These are phyloP conservation scores for Massarina eburnea DNA, from an alignment of 2,329 filamentous ascomycete species.

Conservation along the genomic window DNA sequence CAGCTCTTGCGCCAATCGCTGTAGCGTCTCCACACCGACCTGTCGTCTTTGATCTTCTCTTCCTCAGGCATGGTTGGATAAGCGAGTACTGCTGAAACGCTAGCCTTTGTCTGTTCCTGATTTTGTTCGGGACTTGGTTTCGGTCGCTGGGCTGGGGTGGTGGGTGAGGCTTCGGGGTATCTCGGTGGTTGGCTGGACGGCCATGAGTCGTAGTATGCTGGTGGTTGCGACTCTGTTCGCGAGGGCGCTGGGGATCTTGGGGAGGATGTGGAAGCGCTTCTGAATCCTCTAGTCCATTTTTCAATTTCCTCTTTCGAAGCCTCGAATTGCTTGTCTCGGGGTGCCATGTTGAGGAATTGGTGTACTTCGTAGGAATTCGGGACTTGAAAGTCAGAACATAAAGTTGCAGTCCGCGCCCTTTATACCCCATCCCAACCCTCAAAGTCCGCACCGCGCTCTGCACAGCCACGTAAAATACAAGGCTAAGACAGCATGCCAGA, in stretches of 20 bases:
- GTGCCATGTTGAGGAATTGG: no score
- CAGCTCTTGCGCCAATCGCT: conserved; percentile 1
- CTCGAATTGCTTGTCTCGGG: no score
- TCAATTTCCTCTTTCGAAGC: no score
- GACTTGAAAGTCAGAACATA: no score
- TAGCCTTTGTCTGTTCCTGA: background rate
- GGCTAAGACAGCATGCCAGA: no score
- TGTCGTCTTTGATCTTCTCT: background rate
- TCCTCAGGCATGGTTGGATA: background rate
- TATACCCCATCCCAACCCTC: no score
- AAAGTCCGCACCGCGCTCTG: no score
- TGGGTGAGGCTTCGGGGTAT: background rate
- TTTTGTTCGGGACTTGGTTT: background rate
- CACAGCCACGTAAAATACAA: no score
- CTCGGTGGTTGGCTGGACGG: conserved; percentile 9
- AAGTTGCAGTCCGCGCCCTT: no score
- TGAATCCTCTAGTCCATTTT: background rate
- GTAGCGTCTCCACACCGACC: background rate
- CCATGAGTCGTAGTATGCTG: conserved; percentile 7
- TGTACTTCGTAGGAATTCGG: no score
- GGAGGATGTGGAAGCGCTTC: background rate
- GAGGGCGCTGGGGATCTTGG: background rate
- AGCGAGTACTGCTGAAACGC: background rate
- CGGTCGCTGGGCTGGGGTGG: background rate
- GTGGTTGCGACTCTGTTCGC: background rate